Percentiles rank a stretch among this genome's conserved stretches.
Conservation (phyloP, 2,329 filamentous ascomycete species). For the Plenodomus biglobosus region DNA sequence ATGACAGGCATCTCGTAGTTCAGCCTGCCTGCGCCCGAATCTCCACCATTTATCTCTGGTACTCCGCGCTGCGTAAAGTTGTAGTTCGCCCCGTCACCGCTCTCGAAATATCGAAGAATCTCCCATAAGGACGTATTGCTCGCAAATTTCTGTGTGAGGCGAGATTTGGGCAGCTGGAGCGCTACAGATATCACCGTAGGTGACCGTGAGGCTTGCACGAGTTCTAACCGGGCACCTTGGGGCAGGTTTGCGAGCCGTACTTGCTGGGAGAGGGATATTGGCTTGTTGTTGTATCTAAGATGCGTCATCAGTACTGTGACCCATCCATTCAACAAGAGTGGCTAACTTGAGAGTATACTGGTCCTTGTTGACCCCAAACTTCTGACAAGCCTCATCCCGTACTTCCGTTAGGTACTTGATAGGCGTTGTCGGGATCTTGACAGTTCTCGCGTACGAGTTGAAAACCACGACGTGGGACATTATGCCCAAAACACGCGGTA, state of each 20-base stretch:
- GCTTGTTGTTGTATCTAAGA: slow-evolving; percentile 67
- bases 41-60: slow-evolving; percentile 59
- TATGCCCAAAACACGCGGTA: slow-evolving; percentile 57
- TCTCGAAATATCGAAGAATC: slow-evolving; percentile 86
- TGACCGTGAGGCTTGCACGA: slow-evolving; percentile 83
- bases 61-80: slow-evolving; percentile 84
- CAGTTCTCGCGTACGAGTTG: slow-evolving; percentile 73
- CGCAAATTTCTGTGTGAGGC: slow-evolving; percentile 81
- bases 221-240: slow-evolving; percentile 87
- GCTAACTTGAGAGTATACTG: slow-evolving; percentile 79
- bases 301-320: slow-evolving; percentile 3
- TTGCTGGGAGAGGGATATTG: slow-evolving; percentile 79
- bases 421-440: slow-evolving; percentile 80
- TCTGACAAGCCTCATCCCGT: slow-evolving; percentile 81
- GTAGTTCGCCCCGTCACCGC: slow-evolving; percentile 49
- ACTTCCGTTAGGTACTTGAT: slow-evolving; percentile 82
- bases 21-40: slow-evolving; percentile 68
- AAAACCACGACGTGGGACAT: slow-evolving; percentile 87
- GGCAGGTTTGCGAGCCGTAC: slow-evolving; percentile 80
- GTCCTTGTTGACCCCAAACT: slow-evolving; percentile 71
- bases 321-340: not conserved
- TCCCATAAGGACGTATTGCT: slow-evolving; percentile 89
- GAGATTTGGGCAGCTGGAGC: slow-evolving; percentile 76
- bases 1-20: slow-evolving; percentile 87
- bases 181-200: slow-evolving; percentile 84